Evolutionary conservation across 208 protist genomes (phyloP).

Genomic region (Phytomonas sp.): DNA sequence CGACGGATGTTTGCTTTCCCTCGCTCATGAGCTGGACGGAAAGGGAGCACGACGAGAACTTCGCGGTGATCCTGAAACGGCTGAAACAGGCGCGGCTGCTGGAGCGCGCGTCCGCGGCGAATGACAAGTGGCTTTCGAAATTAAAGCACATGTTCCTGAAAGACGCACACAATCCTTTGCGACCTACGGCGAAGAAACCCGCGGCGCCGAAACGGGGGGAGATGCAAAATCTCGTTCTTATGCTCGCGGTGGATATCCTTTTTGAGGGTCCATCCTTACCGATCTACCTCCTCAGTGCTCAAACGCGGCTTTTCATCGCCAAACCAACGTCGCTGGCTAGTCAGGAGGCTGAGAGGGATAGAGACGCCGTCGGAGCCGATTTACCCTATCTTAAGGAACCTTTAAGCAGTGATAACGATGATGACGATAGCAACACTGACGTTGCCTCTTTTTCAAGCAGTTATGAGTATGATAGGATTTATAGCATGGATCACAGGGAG

Average conservation of each 20-base stretch:
- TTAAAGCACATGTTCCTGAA: constrained; percentile 12
- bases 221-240: constrained; percentile 17
- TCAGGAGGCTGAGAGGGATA: background rate
- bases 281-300: constrained; percentile 67
- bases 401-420: background rate
- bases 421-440: background rate
- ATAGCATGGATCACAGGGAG: constrained; percentile 17
- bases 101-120: constrained; percentile 19
- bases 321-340: constrained; percentile 20
- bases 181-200: background rate
- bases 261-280: constrained; percentile 62
- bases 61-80: constrained; percentile 28
- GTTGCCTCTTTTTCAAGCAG: background rate
- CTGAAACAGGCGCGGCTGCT: constrained; percentile 40
- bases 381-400: background rate
- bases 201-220: background rate
- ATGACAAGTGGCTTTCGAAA: constrained; percentile 28
- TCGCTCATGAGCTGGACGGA: constrained; percentile 65
- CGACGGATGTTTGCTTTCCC: constrained; percentile 75
- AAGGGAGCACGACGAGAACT: constrained; percentile 46
- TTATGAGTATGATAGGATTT: constrained; percentile 16
- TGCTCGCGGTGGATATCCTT: constrained; percentile 65
- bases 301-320: constrained; percentile 40
- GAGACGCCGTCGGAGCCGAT: background rate
- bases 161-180: background rate